Conservation (phyloP, 768 basidiomycete genomes). For the Amanita brunnescens region DNA sequence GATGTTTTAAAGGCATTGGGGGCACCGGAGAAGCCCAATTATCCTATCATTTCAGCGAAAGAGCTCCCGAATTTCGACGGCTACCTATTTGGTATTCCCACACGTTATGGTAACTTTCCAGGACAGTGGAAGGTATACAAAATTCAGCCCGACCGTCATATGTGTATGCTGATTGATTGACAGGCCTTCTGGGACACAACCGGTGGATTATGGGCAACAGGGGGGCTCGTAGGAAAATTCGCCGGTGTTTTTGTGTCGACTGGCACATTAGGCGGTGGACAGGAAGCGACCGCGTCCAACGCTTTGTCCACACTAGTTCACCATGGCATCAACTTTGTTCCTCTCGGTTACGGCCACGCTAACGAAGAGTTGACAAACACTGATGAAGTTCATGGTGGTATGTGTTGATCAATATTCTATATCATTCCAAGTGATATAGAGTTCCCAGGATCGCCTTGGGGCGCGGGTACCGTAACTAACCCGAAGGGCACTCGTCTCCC, state of each 20-base stretch:
- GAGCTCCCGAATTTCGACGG: slow-evolving; percentile 58
- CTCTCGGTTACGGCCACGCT: slow-evolving; percentile 58
- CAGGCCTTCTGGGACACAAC: slow-evolving; percentile 72
- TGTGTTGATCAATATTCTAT: slow-evolving; percentile 14
- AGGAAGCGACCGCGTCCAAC: slow-evolving; percentile 49
- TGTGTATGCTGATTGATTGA: slow-evolving; percentile 13
- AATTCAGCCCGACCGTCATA: not conserved
- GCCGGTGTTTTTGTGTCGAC: slow-evolving; percentile 70
- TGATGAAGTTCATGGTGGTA: slow-evolving; percentile 50
- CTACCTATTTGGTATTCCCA: slow-evolving; percentile 69
- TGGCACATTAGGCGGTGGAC: slow-evolving; percentile 69
- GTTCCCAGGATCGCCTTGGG: slow-evolving; percentile 60
- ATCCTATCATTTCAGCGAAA: slow-evolving; percentile 54
- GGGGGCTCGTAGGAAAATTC: slow-evolving; percentile 65
- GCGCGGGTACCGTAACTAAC: slow-evolving; percentile 48
- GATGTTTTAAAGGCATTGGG: slow-evolving; percentile 63
- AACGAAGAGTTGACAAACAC: slow-evolving; percentile 29
- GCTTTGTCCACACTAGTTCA: slow-evolving; percentile 54
- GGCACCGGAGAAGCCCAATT: slow-evolving; percentile 61
- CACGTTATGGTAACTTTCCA: slow-evolving; percentile 75
- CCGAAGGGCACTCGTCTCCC: slow-evolving; percentile 36
- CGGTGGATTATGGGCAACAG: slow-evolving; percentile 52
- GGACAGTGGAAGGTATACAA: slow-evolving; percentile 63
- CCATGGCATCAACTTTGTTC: slow-evolving; percentile 66
- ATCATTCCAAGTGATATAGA: slow-evolving; percentile 6